Conservation (phyloP, 306 rosid species). For the Fagus crenata region DNA sequence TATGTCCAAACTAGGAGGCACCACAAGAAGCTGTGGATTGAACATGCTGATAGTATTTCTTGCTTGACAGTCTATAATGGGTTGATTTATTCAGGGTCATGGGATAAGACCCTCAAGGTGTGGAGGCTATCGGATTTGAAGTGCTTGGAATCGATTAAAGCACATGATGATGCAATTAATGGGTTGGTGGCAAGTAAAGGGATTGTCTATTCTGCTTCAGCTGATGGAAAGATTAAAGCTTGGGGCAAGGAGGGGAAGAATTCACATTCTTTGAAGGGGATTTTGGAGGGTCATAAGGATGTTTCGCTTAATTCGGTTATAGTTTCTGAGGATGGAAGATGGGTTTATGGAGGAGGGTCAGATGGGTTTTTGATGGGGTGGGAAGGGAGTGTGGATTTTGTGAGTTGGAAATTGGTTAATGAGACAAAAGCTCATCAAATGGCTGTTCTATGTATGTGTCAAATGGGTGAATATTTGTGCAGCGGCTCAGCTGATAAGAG, state of each 20-base stretch:
- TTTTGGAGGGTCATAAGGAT: constrained; percentile 77
- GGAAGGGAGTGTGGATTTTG: constrained; percentile 39
- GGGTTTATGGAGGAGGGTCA: constrained; percentile 79
- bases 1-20: constrained; percentile 84
- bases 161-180: constrained; percentile 92
- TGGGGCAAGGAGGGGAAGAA: constrained; percentile 59
- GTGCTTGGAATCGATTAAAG: constrained; percentile 83
- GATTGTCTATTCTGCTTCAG: constrained; percentile 88
- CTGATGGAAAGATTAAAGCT: constrained; percentile 89
- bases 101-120: constrained; percentile 88
- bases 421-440: constrained; percentile 68
- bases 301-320: constrained; percentile 64
- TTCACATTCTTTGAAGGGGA: constrained; percentile 56
- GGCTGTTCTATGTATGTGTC: constrained; percentile 77
- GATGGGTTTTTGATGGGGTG: constrained; percentile 78
- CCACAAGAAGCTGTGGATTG: constrained; percentile 82
- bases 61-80: constrained; percentile 65
- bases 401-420: constrained; percentile 61
- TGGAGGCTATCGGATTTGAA: constrained; percentile 84
- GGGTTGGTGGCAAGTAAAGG: constrained; percentile 68
- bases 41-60: constrained; percentile 87
- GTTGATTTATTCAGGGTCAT: constrained; percentile 81
- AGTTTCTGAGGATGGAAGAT: constrained; percentile 76
- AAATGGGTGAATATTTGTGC: constrained; percentile 63
- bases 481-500: constrained; percentile 91